Evolutionary conservation across 345 rosid genomes (phyloP).

Genomic region (Hypericum perforatum): DNA sequence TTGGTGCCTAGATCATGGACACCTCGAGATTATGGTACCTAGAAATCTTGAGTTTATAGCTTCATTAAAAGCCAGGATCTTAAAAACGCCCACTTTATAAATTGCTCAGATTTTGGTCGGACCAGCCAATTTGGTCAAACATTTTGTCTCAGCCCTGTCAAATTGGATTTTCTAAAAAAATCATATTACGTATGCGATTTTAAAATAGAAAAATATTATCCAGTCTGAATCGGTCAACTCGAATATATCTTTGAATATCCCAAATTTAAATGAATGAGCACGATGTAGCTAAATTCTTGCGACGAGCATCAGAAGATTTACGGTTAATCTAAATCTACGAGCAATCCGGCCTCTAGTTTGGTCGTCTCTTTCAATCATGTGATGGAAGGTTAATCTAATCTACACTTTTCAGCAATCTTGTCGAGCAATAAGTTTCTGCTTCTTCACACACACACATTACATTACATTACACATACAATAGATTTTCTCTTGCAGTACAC

Average conservation of each 20-base stretch:
- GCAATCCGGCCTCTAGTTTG: slow-evolving; percentile 16
- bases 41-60: too few relatives aligned
- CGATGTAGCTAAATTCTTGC: slow-evolving; percentile 15
- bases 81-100: too few relatives aligned
- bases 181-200: too few relatives aligned
- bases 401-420: slow-evolving; percentile 10
- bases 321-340: slow-evolving; percentile 12
- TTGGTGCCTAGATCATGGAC: too few relatives aligned
- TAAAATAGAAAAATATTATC: too few relatives aligned
- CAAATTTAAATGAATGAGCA: slow-evolving; percentile 22
- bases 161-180: too few relatives aligned
- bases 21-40: too few relatives aligned
- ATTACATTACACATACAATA: slow-evolving; percentile 39
- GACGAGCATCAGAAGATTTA: slow-evolving; percentile 22
- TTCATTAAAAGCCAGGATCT: too few relatives aligned
- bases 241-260: slow-evolving; percentile 16
- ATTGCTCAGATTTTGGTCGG: too few relatives aligned
- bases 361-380: slow-evolving; percentile 20
- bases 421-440: slow-evolving; percentile 16
- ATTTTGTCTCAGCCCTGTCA: too few relatives aligned
- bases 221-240: slow-evolving; percentile 5
- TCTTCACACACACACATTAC: slow-evolving; percentile 13
- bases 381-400: slow-evolving; percentile 21
- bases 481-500: slow-evolving; percentile 41
- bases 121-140: too few relatives aligned